Base-by-base conservation (phyloP, 352 stramenopile genomes). In the Elongisporangium prolatum region DNA sequence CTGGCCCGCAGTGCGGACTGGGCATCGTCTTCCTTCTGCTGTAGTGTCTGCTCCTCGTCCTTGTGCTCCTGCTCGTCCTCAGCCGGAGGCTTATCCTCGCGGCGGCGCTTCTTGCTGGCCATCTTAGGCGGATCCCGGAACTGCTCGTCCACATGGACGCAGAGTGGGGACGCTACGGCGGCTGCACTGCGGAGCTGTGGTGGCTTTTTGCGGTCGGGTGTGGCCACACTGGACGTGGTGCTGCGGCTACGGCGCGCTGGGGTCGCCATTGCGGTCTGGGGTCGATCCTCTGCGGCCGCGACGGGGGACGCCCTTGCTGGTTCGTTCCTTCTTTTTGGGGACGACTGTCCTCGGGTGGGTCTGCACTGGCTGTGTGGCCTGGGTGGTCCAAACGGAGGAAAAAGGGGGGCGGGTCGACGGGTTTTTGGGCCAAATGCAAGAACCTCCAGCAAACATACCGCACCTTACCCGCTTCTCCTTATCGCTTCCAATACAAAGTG, bases 1-100 rank as follows among this genome's bases (percentile, higher is more conserved):
- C 76, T 63, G 28, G 71, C 64, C 9, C 73, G 62, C 20, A 79
- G 65, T 17, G 54, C 67, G 3, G 48, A 61, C 18, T 67, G 49
- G 40, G 55, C 14, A 37, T 71, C 61, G 7, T 56, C 25, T 24
- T 82, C 68, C 10, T 57, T 72, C 18, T 55, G 52, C 34, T 71
- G 55, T 48, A 60, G 61, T 25, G 64, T 54, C 50, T 77, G 40
- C 24, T 60, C 70, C 52, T 59, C 61, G 48, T 54, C 64, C 18
- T 54, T 51, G 16, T 50, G 25, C 44, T 69, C 57, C 18, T 68
- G 60, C 13, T 50, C 52, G 40, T 50, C 49, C 48, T 65, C 54
- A 13, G 60, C 60, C 10, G 60, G 58, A n/a, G 69, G 64, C 37
- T 67, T 68, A 48, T 74, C 59, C 50, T 68, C 59, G 4, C 59